These are phyloP conservation scores for Penicillium fimorum DNA, from an alignment of 495 filamentous ascomycete species.

Conservation along the genomic window DNA sequence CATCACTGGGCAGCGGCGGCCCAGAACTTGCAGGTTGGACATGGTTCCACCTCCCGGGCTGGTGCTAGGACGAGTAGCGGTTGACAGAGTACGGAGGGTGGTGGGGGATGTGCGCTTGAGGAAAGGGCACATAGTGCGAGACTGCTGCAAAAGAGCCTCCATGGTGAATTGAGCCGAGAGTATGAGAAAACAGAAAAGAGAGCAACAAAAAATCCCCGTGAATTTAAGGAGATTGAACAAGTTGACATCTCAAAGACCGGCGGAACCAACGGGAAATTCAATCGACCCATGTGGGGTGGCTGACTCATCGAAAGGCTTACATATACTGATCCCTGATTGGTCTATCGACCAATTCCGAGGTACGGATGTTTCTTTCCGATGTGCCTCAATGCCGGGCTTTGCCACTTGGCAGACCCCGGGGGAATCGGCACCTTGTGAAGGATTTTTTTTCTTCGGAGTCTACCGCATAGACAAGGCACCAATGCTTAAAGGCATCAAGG, in stretches of 20 bases:
- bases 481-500: no score
- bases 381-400: not conserved
- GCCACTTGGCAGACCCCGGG: not conserved
- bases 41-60: slow-evolving; percentile 86
- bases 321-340: slow-evolving; percentile 9
- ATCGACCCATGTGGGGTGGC: slow-evolving; percentile 3
- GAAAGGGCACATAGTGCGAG: slow-evolving; percentile 93
- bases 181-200: not conserved
- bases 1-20: slow-evolving; percentile 96
- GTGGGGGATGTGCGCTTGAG: slow-evolving; percentile 89
- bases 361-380: slow-evolving; percentile 7
- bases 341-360: not conserved
- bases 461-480: no score
- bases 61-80: slow-evolving; percentile 63
- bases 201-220: not conserved
- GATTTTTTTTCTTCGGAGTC: no score
- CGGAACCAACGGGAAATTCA: slow-evolving; percentile 12
- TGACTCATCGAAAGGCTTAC: slow-evolving; percentile 19
- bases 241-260: not conserved
- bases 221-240: not conserved
- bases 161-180: slow-evolving; percentile 47
- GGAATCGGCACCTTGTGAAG: no score
- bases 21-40: slow-evolving; percentile 93
- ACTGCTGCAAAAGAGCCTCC: slow-evolving; percentile 93
- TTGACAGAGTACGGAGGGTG: slow-evolving; percentile 85